Evolutionary conservation across 768 basidiomycete genomes (phyloP), one percentile per base, ranked within the genome.

Genomic region (Russula compacta): DNA sequence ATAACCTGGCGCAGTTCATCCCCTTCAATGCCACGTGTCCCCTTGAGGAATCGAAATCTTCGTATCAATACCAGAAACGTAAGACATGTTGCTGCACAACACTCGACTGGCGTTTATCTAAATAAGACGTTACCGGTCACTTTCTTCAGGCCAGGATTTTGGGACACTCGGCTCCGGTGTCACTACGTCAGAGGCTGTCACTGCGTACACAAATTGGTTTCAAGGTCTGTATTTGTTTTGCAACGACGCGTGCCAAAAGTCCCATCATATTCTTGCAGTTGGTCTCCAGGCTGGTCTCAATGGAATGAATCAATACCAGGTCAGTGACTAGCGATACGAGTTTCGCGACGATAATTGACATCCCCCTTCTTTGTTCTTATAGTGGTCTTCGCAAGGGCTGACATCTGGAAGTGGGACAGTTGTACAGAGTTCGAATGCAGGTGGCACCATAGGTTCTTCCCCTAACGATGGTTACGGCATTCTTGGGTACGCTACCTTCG

Each of bases 21-120:
- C 73, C 73, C 1, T 73, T 74, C 64, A 71, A 74, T 58, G 43
- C 50, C 40, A 66, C 70, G 64, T 15, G 19, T 33, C 42, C 53
- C 6, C 33, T 29, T 32, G 21, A 3, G 15, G 4, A 19, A 19
- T 14, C 5, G 11, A 7, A 19, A 19, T 14, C 54, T 17, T 36
- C 46, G 10, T 8, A 21, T 1, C 42, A 38, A 48, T 5, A 40
- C 12, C 40, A 50, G 57, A 60, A 60, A 53, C 63, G 63, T 55
- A 46, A 46, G 59, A 33, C 17, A 15, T 53, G 24, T 15, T 40
- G 29, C 35, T 38, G 12, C 19, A n/a, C 29, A 6, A 35, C 14
- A 17, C 29, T 38, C 48, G 24, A 12, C 17, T 17, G 32, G 21
- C 10, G 24, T 36, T 51, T 19, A 46, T 42, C 42, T 29, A 35